phyloP scores from a whole-genome alignment of 805 yeast genomes.

The Ogataea nakhonphanomensis region DNA sequence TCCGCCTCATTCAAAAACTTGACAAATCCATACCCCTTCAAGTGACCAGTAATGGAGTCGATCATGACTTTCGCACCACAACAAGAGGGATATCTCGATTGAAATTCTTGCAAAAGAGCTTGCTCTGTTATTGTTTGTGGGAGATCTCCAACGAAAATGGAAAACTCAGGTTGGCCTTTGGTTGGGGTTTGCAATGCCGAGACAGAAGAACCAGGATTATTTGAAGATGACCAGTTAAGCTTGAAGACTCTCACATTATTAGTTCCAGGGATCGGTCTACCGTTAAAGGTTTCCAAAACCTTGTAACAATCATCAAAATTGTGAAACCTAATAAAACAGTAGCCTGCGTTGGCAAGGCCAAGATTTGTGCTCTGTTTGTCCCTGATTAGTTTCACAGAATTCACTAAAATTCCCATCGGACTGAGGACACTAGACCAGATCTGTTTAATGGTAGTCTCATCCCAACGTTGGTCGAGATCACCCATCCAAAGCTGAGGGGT shows the following conservation, averaged over 20 bases:
- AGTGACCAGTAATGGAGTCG: conserved; percentile 64
- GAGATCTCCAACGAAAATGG: conserved; percentile 85
- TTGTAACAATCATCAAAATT: conserved; percentile 55
- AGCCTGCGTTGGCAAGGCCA: conserved; percentile 55
- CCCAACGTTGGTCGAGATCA: conserved; percentile 82
- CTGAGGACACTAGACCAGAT: conserved; percentile 56
- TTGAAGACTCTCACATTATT: conserved; percentile 52
- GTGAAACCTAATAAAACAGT: conserved; percentile 79
- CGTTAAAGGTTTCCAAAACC: conserved; percentile 63
- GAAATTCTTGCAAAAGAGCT: conserved; percentile 61
- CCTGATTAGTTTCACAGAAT: conserved; percentile 60
- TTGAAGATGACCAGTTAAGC: conserved; percentile 72
- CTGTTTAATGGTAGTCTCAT: conserved; percentile 59
- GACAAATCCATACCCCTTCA: conserved; percentile 91
- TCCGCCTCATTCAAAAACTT: conserved; percentile 63
- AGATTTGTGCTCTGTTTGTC: conserved; percentile 45
- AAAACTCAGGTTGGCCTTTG: conserved; percentile 39
- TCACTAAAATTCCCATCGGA: conserved; percentile 58
- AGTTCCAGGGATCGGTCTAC: conserved; percentile 66
- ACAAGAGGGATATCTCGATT: conserved; percentile 66
- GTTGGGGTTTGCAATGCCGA: conserved; percentile 12
- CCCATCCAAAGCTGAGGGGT: conserved; percentile 77
- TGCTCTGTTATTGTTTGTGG: conserved; percentile 70
- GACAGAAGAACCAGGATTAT: conserved; percentile 19
- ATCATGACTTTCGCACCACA: conserved; percentile 74